These are phyloP conservation scores for Ceratocystis destructans DNA, from an alignment of 2,329 filamentous ascomycete genomes.

Conservation along the genomic window DNA sequence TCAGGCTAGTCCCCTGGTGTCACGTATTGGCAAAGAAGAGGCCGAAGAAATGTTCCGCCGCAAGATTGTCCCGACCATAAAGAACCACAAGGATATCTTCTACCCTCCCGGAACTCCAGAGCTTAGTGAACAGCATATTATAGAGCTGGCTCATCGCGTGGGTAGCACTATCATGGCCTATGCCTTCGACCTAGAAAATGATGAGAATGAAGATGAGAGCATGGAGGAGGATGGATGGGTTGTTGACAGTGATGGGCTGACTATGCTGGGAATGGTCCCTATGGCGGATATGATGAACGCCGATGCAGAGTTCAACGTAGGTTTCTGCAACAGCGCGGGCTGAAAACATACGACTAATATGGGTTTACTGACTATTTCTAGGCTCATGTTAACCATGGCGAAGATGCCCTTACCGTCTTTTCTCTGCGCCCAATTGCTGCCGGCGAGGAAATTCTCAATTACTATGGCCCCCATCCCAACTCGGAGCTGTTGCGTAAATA, in stretches of 20 bases:
- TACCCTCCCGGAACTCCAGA: constrained; percentile 27
- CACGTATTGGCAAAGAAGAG: constrained; percentile 60
- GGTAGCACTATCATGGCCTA: constrained; percentile 86
- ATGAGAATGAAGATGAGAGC: constrained; percentile 40
- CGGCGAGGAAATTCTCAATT: constrained; percentile 72
- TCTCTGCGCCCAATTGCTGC: constrained; percentile 52
- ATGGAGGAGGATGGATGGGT: constrained; percentile 51
- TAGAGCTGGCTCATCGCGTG: constrained; percentile 57
- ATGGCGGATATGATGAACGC: constrained; percentile 84
- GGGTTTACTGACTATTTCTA: constrained; percentile 22
- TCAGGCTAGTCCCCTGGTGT: constrained; percentile 60
- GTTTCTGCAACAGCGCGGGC: background rate
- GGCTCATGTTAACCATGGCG: constrained; percentile 42
- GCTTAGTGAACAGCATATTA: constrained; percentile 33
- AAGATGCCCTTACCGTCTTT: constrained; percentile 52
- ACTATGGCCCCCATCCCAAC: constrained; percentile 73
- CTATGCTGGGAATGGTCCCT: constrained; percentile 72
- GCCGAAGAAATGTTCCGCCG: constrained; percentile 56
- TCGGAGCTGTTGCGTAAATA: constrained; percentile 73
- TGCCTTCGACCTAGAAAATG: constrained; percentile 63
- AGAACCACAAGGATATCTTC: constrained; percentile 34
- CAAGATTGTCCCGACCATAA: constrained; percentile 39
- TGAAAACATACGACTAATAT: constrained; percentile 1
- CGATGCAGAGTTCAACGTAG: constrained; percentile 66
- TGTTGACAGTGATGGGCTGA: constrained; percentile 44